These are phyloP conservation scores for Entomortierella beljakovae DNA, from an alignment of 192 early-diverging fungal species.

Conservation along the genomic window DNA sequence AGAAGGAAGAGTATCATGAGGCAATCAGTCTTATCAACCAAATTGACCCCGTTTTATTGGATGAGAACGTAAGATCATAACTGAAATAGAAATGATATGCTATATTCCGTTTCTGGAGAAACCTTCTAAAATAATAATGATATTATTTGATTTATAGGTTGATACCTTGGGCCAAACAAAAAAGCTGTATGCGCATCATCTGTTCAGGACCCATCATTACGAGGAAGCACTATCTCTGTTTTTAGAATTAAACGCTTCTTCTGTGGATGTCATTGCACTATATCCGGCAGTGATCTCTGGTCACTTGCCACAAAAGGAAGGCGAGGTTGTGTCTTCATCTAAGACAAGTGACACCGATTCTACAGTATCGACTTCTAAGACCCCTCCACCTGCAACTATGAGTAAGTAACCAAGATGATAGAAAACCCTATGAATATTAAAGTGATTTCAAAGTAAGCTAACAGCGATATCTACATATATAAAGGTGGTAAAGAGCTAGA, in stretches of 20 bases:
- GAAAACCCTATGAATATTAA: too few relatives aligned
- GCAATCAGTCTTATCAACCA: conserved; percentile 81
- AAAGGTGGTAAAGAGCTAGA: conserved; percentile 69
- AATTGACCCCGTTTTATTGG: conserved; percentile 77
- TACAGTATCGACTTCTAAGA: conserved; percentile 4
- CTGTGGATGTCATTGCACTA: conserved; percentile 74
- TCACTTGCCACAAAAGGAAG: conserved; percentile 56
- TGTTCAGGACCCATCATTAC: conserved; percentile 73
- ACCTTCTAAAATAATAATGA: too few relatives aligned
- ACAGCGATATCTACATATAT: neutral
- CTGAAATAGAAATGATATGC: too few relatives aligned
- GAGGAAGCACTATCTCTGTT: conserved; percentile 76
- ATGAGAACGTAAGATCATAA: conserved; percentile 67
- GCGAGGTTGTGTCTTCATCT: conserved; percentile 36
- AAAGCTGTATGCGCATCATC: conserved; percentile 74
- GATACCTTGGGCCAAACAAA: conserved; percentile 72
- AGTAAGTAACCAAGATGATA: conserved; percentile 9
- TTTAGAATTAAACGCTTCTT: conserved; percentile 71
- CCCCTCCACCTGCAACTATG: conserved; percentile 42
- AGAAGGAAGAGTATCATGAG: conserved; percentile 77
- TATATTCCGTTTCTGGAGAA: too few relatives aligned
- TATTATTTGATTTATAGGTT: conserved; percentile 27
- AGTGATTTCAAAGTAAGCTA: neutral
- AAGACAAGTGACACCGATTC: conserved; percentile 35
- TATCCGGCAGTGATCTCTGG: conserved; percentile 79